Evolutionary conservation across 2,329 filamentous ascomycete species (phyloP).

Genomic region (Colletotrichum eleusines): DNA sequence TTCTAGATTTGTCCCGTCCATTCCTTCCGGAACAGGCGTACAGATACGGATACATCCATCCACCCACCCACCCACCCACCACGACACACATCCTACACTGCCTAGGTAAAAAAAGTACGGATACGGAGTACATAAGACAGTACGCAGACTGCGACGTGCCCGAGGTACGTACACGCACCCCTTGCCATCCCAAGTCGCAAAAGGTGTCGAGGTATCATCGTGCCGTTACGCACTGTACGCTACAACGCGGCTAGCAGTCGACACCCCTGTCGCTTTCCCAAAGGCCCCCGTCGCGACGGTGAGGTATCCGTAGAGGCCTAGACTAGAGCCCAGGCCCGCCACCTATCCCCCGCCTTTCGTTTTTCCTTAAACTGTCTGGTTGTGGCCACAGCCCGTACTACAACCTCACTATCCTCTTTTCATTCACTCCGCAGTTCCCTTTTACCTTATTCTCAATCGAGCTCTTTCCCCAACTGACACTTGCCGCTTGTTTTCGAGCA

Average conservation of each 20-base stretch:
- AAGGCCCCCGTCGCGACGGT: conserved; percentile 35
- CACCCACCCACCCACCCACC: conserved; percentile 1
- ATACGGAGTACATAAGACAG: not conserved
- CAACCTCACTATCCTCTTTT: conserved; percentile 65
- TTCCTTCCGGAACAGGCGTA: not conserved
- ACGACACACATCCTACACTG: not conserved
- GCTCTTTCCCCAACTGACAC: conserved; percentile 52
- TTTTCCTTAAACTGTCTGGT: conserved; percentile 56
- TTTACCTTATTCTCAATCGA: conserved; percentile 54
- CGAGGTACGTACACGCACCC: conserved; percentile 1
- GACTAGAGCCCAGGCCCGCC: conserved; percentile 43
- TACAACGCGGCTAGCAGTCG: conserved; percentile 38
- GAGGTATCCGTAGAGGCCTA: conserved; percentile 25
- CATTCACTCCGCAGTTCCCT: conserved; percentile 61
- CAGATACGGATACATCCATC: not conserved
- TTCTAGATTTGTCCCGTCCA: not conserved
- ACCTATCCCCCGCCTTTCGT: conserved; percentile 46
- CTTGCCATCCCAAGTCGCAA: conserved; percentile 9
- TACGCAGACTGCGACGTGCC: not conserved
- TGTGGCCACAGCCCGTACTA: conserved; percentile 60
- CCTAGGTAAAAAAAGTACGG: not conserved
- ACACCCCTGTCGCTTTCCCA: conserved; percentile 32
- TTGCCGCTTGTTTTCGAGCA: conserved; percentile 56
- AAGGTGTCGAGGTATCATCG: conserved; percentile 22
- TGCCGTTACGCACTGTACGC: conserved; percentile 34